phyloP scores from a whole-genome alignment of 2,329 filamentous ascomycete genomes.

The Colletotrichum tanaceti region DNA sequence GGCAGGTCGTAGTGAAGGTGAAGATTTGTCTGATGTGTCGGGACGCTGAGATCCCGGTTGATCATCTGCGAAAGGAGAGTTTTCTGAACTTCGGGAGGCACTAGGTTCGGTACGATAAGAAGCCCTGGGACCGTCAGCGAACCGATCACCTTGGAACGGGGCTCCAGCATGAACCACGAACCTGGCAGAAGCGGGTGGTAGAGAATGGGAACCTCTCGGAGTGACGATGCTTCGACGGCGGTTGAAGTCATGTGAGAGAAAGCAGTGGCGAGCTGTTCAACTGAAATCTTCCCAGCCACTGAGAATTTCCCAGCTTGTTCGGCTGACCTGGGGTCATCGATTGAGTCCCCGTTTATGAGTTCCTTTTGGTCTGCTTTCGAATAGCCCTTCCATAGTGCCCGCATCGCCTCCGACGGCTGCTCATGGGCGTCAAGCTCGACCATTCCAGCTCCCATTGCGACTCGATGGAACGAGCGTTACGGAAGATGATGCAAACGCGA shows the following conservation, averaged over 20 bases:
- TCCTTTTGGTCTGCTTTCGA: constrained; percentile 68
- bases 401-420: constrained; percentile 77
- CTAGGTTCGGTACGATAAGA: constrained; percentile 78
- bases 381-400: constrained; percentile 79
- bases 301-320: constrained; percentile 58
- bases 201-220: constrained; percentile 64
- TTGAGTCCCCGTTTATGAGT: constrained; percentile 64
- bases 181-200: constrained; percentile 76
- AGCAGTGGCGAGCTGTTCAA: constrained; percentile 55
- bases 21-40: constrained; percentile 87
- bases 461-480: not conserved
- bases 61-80: constrained; percentile 78
- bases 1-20: constrained; percentile 81
- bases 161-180: constrained; percentile 51
- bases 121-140: constrained; percentile 68
- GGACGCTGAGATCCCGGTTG: constrained; percentile 79
- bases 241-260: constrained; percentile 56
- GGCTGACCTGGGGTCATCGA: constrained; percentile 60
- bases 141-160: not conserved
- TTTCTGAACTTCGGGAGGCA: constrained; percentile 77
- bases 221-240: constrained; percentile 46
- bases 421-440: constrained; percentile 78
- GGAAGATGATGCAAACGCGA: not conserved
- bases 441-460: constrained; percentile 56
- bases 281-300: constrained; percentile 56